Base-by-base conservation (phyloP, 164 flowering plant genomes). In the Vitis rotundifolia region DNA sequence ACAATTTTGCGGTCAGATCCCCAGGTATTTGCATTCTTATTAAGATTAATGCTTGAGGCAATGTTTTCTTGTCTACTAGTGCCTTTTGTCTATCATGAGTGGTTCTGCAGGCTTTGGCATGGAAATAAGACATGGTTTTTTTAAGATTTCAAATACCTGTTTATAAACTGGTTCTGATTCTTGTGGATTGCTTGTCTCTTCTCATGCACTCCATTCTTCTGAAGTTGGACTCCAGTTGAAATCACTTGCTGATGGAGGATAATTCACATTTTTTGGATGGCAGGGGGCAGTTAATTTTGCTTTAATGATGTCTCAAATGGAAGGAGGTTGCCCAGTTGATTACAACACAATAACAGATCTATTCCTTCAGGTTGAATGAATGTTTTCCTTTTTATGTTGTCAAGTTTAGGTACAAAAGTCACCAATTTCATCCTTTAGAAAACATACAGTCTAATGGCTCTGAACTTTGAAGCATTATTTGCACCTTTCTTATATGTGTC, bases 271-370 rank as follows among this genome's bases (percentile, higher is more conserved):
- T 51, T 56, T 13, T 60, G 48, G 61, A 64, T 73, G 67, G 62
- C 81, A 92, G 95, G 97, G 95, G 37, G 97, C 97, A 70, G 97
- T 92, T 44, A 91, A 90, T 79, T 92, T 92, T 81, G 91, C 97
- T 49, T 73, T 92, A 29, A 92, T 92, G 96, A 91, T 92, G 97
- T 87, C 97, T 53, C 97, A 92, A 87, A 92, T 92, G 96, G 97
- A 92, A 71, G 97, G 97, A 74, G 97, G 97, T 56, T 92, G 97
- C 52, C 97, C 97, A 12, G 78, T 92, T 73, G 94, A 91, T 76
- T 91, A 84, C 71, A 87, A 89, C 78, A 96, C 98, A 18, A 93
- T 96, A 60, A 90, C 98, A 9, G 98, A 96, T 86, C 95, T 96
- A 63, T 96, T 96, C 71, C 98, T 96, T 81, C 99, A 96, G 98